These are phyloP conservation scores for Arabidopsis arenosa DNA, from an alignment of 345 rosid species.

Conservation along the genomic window DNA sequence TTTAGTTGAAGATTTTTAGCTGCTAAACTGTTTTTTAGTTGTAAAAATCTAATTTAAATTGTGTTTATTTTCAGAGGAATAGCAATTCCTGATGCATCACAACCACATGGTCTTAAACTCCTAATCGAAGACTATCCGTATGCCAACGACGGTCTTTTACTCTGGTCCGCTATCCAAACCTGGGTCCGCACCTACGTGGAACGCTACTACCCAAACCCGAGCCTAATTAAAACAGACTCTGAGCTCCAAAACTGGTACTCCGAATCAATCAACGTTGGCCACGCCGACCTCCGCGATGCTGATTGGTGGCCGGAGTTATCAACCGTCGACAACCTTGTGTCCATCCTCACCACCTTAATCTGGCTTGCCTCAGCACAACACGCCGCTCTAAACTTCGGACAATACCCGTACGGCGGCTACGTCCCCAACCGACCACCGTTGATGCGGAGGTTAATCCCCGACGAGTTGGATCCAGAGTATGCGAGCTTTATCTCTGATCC, in stretches of 20 bases:
- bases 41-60: not conserved
- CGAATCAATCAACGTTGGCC: slow-evolving; percentile 85
- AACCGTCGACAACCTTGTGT: slow-evolving; percentile 62
- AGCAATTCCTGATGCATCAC: slow-evolving; percentile 81
- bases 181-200: slow-evolving; percentile 89
- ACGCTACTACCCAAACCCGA: slow-evolving; percentile 74
- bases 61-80: slow-evolving; percentile 61
- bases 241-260: slow-evolving; percentile 91
- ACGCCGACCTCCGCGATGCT: slow-evolving; percentile 70
- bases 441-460: slow-evolving; percentile 85
- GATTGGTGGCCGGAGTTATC: slow-evolving; percentile 88
- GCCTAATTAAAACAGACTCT: slow-evolving; percentile 54
- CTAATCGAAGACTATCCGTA: slow-evolving; percentile 95
- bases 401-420: slow-evolving; percentile 89
- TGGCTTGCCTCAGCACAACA: slow-evolving; percentile 99
- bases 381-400: slow-evolving; percentile 96
- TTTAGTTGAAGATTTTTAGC: too few species aligned
- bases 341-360: slow-evolving; percentile 74
- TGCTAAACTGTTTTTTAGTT: not conserved
- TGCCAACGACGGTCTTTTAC: slow-evolving; percentile 85
- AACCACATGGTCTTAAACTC: slow-evolving; percentile 92
- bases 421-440: slow-evolving; percentile 92
- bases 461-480: slow-evolving; percentile 73
- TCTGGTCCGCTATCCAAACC: slow-evolving; percentile 83
- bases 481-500: slow-evolving; percentile 65